phyloP scores from a whole-genome alignment of 352 stramenopile species.

The Discostella stelligera region DNA sequence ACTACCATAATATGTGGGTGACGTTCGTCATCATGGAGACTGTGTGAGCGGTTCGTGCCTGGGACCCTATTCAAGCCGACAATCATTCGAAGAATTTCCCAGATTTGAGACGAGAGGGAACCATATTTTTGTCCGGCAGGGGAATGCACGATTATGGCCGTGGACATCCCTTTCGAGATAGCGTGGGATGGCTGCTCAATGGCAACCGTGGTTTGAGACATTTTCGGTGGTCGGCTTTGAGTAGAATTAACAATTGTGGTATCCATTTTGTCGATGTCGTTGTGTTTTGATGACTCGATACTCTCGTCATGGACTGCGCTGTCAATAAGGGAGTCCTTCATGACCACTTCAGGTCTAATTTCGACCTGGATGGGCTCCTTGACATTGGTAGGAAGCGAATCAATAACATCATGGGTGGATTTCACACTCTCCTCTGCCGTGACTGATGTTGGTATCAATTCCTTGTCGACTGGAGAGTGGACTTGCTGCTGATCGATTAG shows the following conservation, averaged over 20 bases:
- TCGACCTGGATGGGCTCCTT: neutral
- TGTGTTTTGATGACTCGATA: neutral
- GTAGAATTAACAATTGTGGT: neutral
- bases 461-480: constrained; percentile 1
- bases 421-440: neutral
- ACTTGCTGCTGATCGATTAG: constrained; percentile 3
- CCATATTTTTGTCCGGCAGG: neutral
- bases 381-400: neutral
- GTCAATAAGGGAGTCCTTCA: neutral
- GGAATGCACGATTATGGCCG: constrained; percentile 18
- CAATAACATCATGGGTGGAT: neutral
- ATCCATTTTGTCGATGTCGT: neutral
- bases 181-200: constrained; percentile 17
- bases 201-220: constrained; percentile 4
- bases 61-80: constrained; percentile 18
- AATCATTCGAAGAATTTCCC: constrained; percentile 21
- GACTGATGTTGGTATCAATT: neutral
- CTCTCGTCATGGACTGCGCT: neutral
- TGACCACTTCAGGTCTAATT: neutral
- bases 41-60: neutral
- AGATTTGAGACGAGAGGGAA: constrained; percentile 23
- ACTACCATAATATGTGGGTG: constrained; percentile 28
- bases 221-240: neutral
- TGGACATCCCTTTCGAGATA: constrained; percentile 21
- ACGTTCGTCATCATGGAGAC: constrained; percentile 4